Percentiles rank a stretch among this genome's conserved stretches.
Conservation (phyloP, 2,329 filamentous ascomycete species). For the Neopestalotiopsis rosae region DNA sequence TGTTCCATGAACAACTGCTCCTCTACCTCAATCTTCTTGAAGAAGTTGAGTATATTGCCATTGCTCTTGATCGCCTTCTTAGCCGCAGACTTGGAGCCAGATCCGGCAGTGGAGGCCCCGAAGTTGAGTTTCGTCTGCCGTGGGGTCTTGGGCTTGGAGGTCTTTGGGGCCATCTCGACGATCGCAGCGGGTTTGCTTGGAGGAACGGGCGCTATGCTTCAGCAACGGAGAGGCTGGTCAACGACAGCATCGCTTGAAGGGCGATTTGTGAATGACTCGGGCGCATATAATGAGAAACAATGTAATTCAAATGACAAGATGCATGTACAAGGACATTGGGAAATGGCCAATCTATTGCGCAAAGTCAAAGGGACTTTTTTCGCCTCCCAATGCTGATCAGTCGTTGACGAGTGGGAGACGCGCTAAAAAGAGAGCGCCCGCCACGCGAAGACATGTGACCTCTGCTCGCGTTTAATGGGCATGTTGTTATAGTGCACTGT, state of each 20-base stretch:
- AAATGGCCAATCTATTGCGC: neutral
- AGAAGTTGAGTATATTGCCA: slow-evolving; percentile 75
- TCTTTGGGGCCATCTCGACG: slow-evolving; percentile 4
- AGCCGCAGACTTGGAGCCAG: slow-evolving; percentile 26
- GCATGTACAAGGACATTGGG: neutral
- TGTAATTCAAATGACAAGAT: neutral
- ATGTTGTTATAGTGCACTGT: neutral
- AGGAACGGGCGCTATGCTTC: neutral
- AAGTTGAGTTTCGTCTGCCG: slow-evolving; percentile 37
- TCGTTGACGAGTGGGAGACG: neutral
- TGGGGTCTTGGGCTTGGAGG: slow-evolving; percentile 18
- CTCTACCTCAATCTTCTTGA: slow-evolving; percentile 69
- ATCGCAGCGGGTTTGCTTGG: neutral
- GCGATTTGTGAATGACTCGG: neutral
- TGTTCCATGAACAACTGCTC: slow-evolving; percentile 62
- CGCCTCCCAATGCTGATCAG: neutral
- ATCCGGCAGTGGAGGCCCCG: slow-evolving; percentile 23
- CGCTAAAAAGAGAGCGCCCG: slow-evolving; percentile 1
- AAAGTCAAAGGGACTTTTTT: neutral
- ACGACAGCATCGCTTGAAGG: neutral
- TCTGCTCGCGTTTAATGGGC: neutral
- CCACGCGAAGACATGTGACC: neutral
- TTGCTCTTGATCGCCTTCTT: slow-evolving; percentile 55
- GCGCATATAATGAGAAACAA: neutral
- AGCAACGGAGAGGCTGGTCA: neutral